Percentiles rank a stretch among this genome's conserved stretches.
phyloP scores from a whole-genome alignment of 768 basidiomycete genomes.

The Suillus clintonianus region DNA sequence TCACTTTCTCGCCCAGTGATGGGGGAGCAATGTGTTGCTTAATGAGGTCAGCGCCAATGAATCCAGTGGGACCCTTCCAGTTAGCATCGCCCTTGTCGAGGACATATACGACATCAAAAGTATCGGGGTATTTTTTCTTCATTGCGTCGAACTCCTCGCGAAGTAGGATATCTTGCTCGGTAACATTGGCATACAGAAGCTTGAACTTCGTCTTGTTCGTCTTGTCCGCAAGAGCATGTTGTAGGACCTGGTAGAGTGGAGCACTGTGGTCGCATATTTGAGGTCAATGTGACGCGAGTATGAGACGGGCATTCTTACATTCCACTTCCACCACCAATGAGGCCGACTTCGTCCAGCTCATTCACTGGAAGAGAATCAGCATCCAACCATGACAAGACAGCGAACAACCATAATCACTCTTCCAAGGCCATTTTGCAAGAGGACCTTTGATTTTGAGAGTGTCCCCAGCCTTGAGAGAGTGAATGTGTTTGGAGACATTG shows the following conservation, averaged over 20 bases:
- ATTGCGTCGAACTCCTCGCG: constrained; percentile 74
- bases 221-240: constrained; percentile 70
- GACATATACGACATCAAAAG: constrained; percentile 82
- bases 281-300: neutral
- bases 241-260: constrained; percentile 81
- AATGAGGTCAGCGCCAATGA: constrained; percentile 70
- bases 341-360: constrained; percentile 80
- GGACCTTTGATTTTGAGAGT: constrained; percentile 89
- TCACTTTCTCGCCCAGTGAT: constrained; percentile 72
- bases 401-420: constrained; percentile 46
- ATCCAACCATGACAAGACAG: neutral
- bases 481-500: constrained; percentile 83
- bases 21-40: constrained; percentile 70
- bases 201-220: constrained; percentile 94
- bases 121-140: constrained; percentile 67
- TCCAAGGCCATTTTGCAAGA: constrained; percentile 83
- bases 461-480: constrained; percentile 79
- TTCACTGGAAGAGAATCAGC: constrained; percentile 52
- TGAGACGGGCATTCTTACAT: constrained; percentile 51
- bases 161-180: constrained; percentile 88
- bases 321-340: constrained; percentile 94
- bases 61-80: constrained; percentile 74
- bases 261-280: constrained; percentile 46
- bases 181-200: constrained; percentile 87
- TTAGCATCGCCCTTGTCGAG: constrained; percentile 70